A percentile compares a stretch with the other conserved stretches of the same genome.
Conservation (phyloP, 345 rosid species). For the Populus tremula region DNA sequence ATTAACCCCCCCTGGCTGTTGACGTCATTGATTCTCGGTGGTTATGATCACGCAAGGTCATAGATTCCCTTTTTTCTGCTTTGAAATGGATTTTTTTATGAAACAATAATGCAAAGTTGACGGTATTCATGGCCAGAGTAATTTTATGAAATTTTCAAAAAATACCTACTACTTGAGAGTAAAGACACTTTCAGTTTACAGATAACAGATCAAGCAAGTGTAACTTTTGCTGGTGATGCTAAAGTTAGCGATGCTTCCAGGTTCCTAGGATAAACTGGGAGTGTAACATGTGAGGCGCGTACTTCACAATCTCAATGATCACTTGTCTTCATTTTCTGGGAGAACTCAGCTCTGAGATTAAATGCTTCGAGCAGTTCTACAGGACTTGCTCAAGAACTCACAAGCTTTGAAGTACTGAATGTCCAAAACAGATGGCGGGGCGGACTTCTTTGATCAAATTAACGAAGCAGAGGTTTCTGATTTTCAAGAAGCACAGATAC, state of each 20-base stretch:
- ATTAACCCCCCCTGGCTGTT: neutral
- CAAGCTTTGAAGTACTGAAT: constrained; percentile 12
- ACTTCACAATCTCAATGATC: neutral
- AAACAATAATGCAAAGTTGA: neutral
- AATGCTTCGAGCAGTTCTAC: constrained; percentile 18
- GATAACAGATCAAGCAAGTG: neutral
- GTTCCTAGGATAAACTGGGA: neutral
- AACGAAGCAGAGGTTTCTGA: constrained; percentile 53
- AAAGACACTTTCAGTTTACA: neutral
- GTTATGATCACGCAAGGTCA: neutral
- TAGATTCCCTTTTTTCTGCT: neutral
- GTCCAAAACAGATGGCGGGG: constrained; percentile 12
- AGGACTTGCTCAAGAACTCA: constrained; percentile 17
- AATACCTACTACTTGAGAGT: neutral
- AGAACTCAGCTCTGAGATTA: constrained; percentile 5
- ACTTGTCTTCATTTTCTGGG: neutral
- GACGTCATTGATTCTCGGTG: neutral
- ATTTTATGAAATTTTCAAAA: neutral
- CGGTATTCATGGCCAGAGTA: neutral
- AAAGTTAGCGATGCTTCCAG: neutral
- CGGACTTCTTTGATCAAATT: constrained; percentile 31
- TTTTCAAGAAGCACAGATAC: constrained; percentile 54
- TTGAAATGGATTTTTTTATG: neutral
- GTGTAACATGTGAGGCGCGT: neutral
- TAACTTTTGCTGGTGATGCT: neutral